A percentile compares a stretch with the other conserved stretches of the same genome.
phyloP scores from a whole-genome alignment of 306 rosid genomes.

The Cucurbita pepo region DNA sequence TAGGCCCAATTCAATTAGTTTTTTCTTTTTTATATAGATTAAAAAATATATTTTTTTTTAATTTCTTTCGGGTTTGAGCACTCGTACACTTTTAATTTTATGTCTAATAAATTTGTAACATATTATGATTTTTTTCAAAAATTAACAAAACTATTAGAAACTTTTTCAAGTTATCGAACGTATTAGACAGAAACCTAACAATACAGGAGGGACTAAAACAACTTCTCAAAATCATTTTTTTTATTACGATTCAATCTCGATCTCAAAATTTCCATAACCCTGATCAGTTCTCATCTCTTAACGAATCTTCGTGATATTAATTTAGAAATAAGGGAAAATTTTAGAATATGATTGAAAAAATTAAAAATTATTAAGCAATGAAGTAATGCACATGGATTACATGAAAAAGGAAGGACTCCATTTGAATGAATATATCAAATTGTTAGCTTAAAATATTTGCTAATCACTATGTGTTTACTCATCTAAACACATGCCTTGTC shows the following conservation, averaged over 20 bases:
- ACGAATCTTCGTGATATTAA: not conserved
- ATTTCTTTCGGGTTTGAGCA: too few relatives aligned
- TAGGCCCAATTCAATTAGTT: conserved; percentile 7
- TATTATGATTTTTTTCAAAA: too few relatives aligned
- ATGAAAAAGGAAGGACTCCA: not conserved
- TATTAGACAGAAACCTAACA: too few relatives aligned
- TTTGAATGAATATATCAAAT: not conserved
- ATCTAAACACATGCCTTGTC: conserved; percentile 36
- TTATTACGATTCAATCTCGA: too few relatives aligned
- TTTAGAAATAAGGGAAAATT: not conserved
- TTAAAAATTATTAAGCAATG: not conserved
- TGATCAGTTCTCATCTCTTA: not conserved
- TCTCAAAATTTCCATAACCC: too few relatives aligned
- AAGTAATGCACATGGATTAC: conserved; percentile 21
- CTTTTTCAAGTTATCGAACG: too few relatives aligned
- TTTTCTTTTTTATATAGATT: too few relatives aligned
- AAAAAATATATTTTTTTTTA: too few relatives aligned
- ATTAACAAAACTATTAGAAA: too few relatives aligned
- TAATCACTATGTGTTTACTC: not conserved
- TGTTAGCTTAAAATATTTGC: not conserved
- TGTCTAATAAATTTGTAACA: not conserved
- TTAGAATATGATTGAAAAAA: not conserved
- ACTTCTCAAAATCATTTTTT: too few relatives aligned
- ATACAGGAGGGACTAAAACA: too few relatives aligned
- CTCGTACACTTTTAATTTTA: too few relatives aligned